A percentile compares a stretch with the other conserved stretches of the same genome.
These are phyloP conservation scores for Trichoderma sp. DNA, from an alignment of 2,329 filamentous ascomycete species.

Conservation along the genomic window DNA sequence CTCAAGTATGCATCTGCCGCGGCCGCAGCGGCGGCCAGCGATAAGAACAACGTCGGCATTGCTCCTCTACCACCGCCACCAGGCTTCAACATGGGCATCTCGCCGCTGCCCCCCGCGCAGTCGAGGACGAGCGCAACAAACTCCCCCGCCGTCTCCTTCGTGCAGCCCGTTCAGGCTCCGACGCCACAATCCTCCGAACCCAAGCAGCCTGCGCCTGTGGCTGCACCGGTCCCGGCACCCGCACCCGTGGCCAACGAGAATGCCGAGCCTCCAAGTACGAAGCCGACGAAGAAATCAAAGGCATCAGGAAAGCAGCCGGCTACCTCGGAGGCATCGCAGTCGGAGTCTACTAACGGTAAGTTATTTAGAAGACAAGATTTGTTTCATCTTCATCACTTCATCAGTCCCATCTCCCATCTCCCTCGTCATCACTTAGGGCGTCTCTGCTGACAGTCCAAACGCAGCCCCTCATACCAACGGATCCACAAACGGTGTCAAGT, in stretches of 20 bases:
- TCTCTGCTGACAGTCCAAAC: constrained; percentile 7
- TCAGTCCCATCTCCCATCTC: background rate
- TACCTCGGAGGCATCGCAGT: constrained; percentile 34
- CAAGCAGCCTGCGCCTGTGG: constrained; percentile 31
- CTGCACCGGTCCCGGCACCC: constrained; percentile 27
- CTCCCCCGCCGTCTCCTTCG: constrained; percentile 51
- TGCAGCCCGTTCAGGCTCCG: constrained; percentile 32
- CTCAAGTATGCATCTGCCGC: constrained; percentile 97
- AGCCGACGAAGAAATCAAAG: constrained; percentile 41
- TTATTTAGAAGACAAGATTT: background rate
- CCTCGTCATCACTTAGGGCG: background rate
- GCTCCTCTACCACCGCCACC: constrained; percentile 90
- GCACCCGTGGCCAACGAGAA: constrained; percentile 27
- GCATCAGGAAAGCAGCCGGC: constrained; percentile 44
- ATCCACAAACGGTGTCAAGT: constrained; percentile 50
- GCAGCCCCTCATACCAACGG: constrained; percentile 49
- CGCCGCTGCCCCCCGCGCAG: constrained; percentile 49
- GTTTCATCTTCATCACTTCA: background rate
- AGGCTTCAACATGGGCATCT: constrained; percentile 49
- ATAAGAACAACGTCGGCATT: constrained; percentile 86
- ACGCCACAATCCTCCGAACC: constrained; percentile 28
- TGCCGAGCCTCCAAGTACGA: constrained; percentile 28
- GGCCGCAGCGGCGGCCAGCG: constrained; percentile 85
- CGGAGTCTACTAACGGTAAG: constrained; percentile 47
- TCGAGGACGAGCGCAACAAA: constrained; percentile 55